Percentiles rank a stretch among this genome's conserved stretches.
phyloP scores from a whole-genome alignment of 208 protist species.

The Vickermania spadyakhi region DNA sequence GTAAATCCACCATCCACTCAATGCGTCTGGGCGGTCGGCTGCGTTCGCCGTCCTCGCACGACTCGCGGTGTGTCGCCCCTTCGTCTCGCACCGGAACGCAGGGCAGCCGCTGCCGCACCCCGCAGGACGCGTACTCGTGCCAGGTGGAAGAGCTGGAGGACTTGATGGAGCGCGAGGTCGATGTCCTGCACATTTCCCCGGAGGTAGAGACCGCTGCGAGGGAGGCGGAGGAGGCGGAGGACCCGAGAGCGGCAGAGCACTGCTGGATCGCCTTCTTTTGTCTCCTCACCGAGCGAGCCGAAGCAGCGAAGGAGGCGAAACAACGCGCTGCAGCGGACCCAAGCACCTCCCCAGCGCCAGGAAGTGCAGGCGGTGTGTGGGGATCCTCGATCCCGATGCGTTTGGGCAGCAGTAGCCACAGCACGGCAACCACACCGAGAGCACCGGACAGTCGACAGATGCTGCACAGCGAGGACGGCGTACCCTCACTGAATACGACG shows the following conservation, averaged over 20 bases:
- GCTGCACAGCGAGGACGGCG: neutral
- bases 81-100: neutral
- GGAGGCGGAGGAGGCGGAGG: neutral
- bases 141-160: neutral
- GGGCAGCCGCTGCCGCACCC: neutral
- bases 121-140: neutral
- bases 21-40: neutral
- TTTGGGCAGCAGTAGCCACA: neutral
- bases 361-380: neutral
- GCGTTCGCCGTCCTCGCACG: neutral
- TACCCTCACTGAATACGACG: neutral
- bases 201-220: neutral
- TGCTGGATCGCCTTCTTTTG: conserved; percentile 8
- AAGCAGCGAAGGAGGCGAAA: neutral
- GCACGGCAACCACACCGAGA: neutral
- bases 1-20: neutral
- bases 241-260: conserved; percentile 1
- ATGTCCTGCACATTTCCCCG: neutral
- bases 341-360: too few relatives aligned
- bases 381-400: neutral
- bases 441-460: too few relatives aligned
- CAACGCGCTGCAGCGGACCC: neutral
- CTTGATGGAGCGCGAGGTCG: neutral
- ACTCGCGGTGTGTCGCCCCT: neutral
- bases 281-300: conserved; percentile 6